Conservation (phyloP, 2,329 filamentous ascomycete genomes). For the Bipolaris sorokiniana region DNA sequence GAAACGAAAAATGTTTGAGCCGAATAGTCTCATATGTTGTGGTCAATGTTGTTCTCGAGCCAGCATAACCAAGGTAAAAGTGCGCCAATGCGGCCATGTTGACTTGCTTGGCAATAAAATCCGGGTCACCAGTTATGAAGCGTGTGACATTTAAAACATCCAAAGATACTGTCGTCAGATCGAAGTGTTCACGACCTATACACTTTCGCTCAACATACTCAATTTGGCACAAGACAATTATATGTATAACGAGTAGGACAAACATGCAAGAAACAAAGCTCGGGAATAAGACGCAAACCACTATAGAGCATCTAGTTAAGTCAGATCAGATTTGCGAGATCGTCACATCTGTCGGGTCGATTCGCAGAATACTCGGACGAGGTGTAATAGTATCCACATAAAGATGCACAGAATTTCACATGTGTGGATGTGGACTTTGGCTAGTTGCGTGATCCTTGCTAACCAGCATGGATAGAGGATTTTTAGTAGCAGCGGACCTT, state of each 20-base stretch:
- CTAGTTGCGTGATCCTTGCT: not conserved
- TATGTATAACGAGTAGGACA: too few species aligned
- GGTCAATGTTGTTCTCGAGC: slow-evolving; percentile 31
- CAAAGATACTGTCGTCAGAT: too few species aligned
- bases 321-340: not conserved
- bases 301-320: not conserved
- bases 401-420: not conserved
- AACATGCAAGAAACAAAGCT: not conserved
- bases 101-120: slow-evolving; percentile 49
- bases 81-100: slow-evolving; percentile 45
- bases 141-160: not conserved
- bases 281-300: not conserved
- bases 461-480: not conserved
- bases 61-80: slow-evolving; percentile 41
- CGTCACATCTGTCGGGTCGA: not conserved
- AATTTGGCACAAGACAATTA: too few species aligned
- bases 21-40: slow-evolving; percentile 54
- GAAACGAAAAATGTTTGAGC: slow-evolving; percentile 41
- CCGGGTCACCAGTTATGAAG: slow-evolving; percentile 46
- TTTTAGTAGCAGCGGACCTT: not conserved
- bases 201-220: not conserved
- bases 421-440: not conserved
- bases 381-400: not conserved
- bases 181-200: not conserved
- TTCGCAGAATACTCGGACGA: not conserved